phyloP scores from a whole-genome alignment of 441 rosid species.

The Kokia cookei region DNA sequence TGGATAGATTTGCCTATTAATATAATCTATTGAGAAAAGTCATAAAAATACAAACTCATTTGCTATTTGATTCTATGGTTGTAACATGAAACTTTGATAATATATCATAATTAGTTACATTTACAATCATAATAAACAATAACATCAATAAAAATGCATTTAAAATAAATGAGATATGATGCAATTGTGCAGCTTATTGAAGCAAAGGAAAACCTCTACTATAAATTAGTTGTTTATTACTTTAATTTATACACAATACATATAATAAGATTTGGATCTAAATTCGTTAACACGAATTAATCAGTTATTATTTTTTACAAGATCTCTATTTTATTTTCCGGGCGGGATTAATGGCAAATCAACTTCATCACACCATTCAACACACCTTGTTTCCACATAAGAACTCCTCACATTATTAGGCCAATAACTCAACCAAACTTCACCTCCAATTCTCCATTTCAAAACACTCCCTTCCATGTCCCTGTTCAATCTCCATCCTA shows the following conservation, averaged over 20 bases:
- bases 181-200: background rate
- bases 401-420: constrained; percentile 45
- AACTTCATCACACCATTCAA: constrained; percentile 83
- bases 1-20: no score
- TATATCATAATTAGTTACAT: no score
- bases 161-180: no score
- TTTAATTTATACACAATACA: background rate
- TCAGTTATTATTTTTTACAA: background rate
- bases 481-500: constrained; percentile 72
- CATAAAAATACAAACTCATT: no score
- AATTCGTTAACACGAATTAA: no score
- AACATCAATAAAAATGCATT: no score
- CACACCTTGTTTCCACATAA: constrained; percentile 61
- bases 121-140: no score
- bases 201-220: background rate
- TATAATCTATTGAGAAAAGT: no score
- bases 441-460: constrained; percentile 87
- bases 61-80: no score
- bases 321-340: constrained; percentile 2
- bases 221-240: background rate
- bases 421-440: constrained; percentile 71
- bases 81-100: no score
- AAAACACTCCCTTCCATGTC: constrained; percentile 92
- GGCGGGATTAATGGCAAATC: constrained; percentile 69
- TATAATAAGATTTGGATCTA: no score